Evolutionary conservation across 225 moss, liverwort and hornwort genomes (phyloP), one percentile per base, ranked within the genome.

Genomic region (Pleurozium schreberi): DNA sequence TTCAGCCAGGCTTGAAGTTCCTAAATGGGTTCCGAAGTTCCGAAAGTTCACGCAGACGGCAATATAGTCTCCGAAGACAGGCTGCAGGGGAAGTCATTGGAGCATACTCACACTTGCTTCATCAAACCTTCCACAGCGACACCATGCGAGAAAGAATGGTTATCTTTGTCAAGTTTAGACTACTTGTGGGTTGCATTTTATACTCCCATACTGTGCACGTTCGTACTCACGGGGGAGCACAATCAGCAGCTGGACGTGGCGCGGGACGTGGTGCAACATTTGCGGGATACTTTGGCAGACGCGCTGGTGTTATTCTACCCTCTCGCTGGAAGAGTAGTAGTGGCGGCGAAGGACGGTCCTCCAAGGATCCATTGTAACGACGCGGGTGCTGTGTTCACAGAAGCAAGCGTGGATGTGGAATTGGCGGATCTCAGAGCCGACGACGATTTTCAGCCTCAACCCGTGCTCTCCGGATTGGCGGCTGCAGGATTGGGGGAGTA

Each of bases 381-480:
- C 25, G 85, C 78, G 28, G 92, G 93, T 49, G 93, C 90, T 21
- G 90, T 87, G 65, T 93, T 93, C 85, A 87, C 89, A 3, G 91
- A 92, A 74, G 90, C 93, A 25, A 83, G 73, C 47, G 87, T 89
- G n/a, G 93, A 90, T 80, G 83, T 82, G 58, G 88, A 92, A 19
- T 47, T 90, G 82, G 79, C 71, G 52, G 90, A 83, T 49, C 86
- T 92, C 40, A 45, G 85, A 80, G 80, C n/a, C 60, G 90, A 93
- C 60, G 90, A 93, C 26, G 93, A 93, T 75, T 93, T 80, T 22
- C 89, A 90, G 68, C 92, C 93, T 61, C 89, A 90, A 52, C 87
- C 73, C 15, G 53, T 75, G 68, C 67, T 93, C 59, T 90, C 92
- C 26, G 93, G 92, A 40, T 70, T 92, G 79, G 26, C 52, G 43